These are phyloP conservation scores for Mycogone perniciosa DNA, from an alignment of 2,329 filamentous ascomycete genomes.

Conservation along the genomic window DNA sequence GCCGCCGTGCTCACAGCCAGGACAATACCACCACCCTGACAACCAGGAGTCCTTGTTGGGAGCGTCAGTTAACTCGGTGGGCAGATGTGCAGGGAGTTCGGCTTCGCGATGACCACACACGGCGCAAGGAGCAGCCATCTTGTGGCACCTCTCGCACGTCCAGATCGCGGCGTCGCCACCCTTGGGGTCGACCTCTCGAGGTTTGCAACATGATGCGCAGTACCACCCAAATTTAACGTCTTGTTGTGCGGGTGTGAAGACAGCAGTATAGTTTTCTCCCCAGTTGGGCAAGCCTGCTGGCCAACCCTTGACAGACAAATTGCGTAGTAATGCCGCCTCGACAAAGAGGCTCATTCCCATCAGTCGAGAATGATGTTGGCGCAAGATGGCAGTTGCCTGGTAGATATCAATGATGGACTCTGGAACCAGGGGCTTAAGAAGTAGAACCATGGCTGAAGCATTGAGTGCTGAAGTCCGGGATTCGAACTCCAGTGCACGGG, in stretches of 20 bases:
- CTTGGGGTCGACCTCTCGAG: constrained; percentile 46
- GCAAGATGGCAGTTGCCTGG: constrained; percentile 50
- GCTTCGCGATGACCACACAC: constrained; percentile 51
- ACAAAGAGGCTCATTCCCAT: constrained; percentile 54
- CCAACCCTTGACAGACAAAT: constrained; percentile 54
- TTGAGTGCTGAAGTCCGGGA: constrained; percentile 50
- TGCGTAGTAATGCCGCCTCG: constrained; percentile 55
- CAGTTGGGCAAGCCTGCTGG: constrained; percentile 44
- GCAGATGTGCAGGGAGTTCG: constrained; percentile 35
- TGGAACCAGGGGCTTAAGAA: constrained; percentile 52
- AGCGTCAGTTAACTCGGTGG: constrained; percentile 24
- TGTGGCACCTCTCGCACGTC: constrained; percentile 51
- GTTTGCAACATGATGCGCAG: constrained; percentile 51
- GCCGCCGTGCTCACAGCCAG: constrained; percentile 56
- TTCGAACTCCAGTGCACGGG: constrained; percentile 51
- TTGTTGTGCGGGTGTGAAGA: constrained; percentile 50
- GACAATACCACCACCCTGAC: constrained; percentile 57
- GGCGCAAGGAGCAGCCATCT: constrained; percentile 50
- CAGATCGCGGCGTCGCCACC: constrained; percentile 42
- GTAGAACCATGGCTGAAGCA: constrained; percentile 54
- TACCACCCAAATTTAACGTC: constrained; percentile 47
- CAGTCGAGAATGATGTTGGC: constrained; percentile 54
- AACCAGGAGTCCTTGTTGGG: constrained; percentile 21
- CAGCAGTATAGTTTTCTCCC: constrained; percentile 48
- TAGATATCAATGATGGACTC: constrained; percentile 47